Percentiles rank a stretch among this genome's conserved stretches.
Conservation (phyloP, 148 eudicot genomes). For the Heliamphora exappendiculata region DNA sequence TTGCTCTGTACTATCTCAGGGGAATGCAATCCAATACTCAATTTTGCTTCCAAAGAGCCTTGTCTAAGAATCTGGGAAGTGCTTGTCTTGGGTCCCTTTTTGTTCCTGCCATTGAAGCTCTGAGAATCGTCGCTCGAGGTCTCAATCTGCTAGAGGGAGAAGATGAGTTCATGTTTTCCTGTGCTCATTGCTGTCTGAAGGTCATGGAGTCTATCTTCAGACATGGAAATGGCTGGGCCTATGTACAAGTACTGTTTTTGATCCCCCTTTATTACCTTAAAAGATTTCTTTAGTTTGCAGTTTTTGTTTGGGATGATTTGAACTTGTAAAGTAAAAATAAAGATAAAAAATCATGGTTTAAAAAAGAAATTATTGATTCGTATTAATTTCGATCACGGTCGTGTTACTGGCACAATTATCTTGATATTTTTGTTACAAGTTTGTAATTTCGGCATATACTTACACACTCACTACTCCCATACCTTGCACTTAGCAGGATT, state of each 20-base stretch:
- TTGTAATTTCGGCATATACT: no score
- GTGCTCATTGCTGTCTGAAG: conserved; percentile 88
- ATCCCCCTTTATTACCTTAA: neutral
- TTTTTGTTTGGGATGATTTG: conserved; percentile 1
- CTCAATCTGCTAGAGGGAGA: conserved; percentile 92
- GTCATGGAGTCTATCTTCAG: conserved; percentile 79
- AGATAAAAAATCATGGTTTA: no score
- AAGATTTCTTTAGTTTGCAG: neutral
- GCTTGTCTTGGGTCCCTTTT: conserved; percentile 86
- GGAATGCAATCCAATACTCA: conserved; percentile 86
- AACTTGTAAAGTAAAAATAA: neutral
- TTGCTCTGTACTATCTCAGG: conserved; percentile 77
- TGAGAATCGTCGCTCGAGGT: conserved; percentile 75
- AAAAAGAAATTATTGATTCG: no score
- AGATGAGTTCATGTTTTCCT: conserved; percentile 97
- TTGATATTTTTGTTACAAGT: no score
- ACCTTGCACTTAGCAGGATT: no score
- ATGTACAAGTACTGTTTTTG: conserved; percentile 61
- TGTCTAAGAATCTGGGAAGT: conserved; percentile 79
- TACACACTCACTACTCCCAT: no score
- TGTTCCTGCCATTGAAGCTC: conserved; percentile 85
- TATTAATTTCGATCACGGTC: no score
- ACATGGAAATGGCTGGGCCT: conserved; percentile 93
- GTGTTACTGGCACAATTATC: no score
- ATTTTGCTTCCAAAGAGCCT: conserved; percentile 81